Evolutionary conservation across 2,329 filamentous ascomycete genomes (phyloP).

Genomic region (Neonectria hederae): DNA sequence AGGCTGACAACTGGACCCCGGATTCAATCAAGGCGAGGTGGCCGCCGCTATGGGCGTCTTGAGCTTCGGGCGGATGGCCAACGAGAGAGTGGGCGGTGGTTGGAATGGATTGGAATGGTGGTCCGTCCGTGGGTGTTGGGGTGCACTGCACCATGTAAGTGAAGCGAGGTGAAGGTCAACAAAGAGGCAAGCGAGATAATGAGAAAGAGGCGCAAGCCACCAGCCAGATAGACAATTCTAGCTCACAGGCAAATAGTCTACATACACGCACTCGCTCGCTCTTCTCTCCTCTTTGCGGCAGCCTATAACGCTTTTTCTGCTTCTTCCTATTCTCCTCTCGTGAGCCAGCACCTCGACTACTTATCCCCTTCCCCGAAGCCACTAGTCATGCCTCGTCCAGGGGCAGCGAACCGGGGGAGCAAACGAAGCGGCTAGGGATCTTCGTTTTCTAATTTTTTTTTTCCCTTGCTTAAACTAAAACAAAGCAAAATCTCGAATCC

Average conservation of each 20-base stretch:
- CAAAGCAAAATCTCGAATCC: not conserved
- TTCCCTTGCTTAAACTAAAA: not conserved
- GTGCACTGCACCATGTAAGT: not conserved
- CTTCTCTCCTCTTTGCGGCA: not conserved
- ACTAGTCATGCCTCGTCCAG: constrained; percentile 13
- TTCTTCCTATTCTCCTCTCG: not conserved
- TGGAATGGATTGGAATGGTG: not conserved
- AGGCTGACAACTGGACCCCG: not conserved
- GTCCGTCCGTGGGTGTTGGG: not conserved
- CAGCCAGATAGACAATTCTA: not conserved
- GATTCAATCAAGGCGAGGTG: not conserved
- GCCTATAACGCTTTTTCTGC: not conserved
- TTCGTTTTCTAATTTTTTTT: not conserved
- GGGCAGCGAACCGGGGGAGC: not conserved
- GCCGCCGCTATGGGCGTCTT: not conserved
- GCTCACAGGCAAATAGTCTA: not conserved
- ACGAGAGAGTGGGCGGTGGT: not conserved
- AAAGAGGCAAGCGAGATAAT: not conserved
- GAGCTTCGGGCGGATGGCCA: not conserved
- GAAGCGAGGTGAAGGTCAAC: not conserved
- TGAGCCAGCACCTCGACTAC: not conserved
- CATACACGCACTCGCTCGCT: not conserved
- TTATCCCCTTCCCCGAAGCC: not conserved
- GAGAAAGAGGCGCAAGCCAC: not conserved
- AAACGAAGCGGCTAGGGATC: not conserved